These are phyloP conservation scores for Diplogelasinospora grovesii DNA, from an alignment of 495 filamentous ascomycete species.

Conservation along the genomic window DNA sequence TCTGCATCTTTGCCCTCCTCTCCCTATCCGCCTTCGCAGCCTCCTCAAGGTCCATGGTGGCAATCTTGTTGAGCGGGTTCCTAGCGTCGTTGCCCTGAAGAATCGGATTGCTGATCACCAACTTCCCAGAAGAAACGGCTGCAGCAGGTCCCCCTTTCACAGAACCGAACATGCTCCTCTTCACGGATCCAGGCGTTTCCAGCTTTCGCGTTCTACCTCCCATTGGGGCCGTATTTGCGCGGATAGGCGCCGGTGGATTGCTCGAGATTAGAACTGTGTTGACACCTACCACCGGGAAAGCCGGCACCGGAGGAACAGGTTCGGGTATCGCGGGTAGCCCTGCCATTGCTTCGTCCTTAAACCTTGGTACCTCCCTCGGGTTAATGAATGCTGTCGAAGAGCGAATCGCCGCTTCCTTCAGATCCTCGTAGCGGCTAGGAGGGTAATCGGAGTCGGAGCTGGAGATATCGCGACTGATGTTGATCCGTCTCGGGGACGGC, in stretches of 20 bases:
- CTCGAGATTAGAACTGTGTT: constrained; percentile 15
- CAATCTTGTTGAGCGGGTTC: constrained; percentile 38
- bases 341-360: constrained; percentile 16
- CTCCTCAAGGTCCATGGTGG: constrained; percentile 40
- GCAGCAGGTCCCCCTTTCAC: constrained; percentile 21
- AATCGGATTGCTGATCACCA: constrained; percentile 46
- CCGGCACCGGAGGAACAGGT: constrained; percentile 13
- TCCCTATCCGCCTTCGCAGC: constrained; percentile 43
- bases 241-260: constrained; percentile 15
- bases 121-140: constrained; percentile 25
- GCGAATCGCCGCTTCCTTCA: constrained; percentile 34
- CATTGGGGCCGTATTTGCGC: constrained; percentile 1
- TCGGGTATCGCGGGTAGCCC: constrained; percentile 18
- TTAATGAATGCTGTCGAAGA: constrained; percentile 32
- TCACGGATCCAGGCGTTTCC: constrained; percentile 20
- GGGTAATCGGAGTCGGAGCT: constrained; percentile 39
- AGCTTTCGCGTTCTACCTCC: constrained; percentile 8
- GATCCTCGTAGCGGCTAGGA: constrained; percentile 38
- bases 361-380: constrained; percentile 20
- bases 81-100: constrained; percentile 29
- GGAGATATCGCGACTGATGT: constrained; percentile 33
- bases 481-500: constrained; percentile 21
- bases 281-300: constrained; percentile 9
- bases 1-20: constrained; percentile 33
- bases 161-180: constrained; percentile 24